Evolutionary conservation across 306 rosid genomes (phyloP).

Genomic region (Sesbania bispinosa): DNA sequence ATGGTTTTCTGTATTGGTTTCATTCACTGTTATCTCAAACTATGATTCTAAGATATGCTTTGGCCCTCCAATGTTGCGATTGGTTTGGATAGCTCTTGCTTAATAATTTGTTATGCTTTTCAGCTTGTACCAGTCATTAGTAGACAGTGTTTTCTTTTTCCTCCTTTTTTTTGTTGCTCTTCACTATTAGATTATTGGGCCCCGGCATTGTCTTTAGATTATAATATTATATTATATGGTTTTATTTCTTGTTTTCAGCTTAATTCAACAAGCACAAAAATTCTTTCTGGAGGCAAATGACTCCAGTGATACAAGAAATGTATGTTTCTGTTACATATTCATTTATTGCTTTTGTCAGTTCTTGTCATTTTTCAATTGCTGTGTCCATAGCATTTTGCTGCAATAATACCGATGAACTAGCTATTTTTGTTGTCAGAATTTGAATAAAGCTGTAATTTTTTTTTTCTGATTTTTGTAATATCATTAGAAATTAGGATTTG

Average conservation of each 20-base stretch:
- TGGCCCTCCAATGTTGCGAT: not conserved
- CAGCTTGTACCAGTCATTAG: not conserved
- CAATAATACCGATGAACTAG: constrained; percentile 3
- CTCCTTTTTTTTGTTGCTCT: not conserved
- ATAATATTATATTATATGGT: constrained; percentile 21
- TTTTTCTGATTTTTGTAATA: not conserved
- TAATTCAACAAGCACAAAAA: constrained; percentile 87
- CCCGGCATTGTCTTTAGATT: constrained; percentile 17
- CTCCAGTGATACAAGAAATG: constrained; percentile 76
- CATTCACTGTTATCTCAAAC: not conserved
- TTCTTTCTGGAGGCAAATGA: constrained; percentile 71
- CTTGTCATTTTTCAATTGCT: constrained; percentile 12
- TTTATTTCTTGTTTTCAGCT: constrained; percentile 56
- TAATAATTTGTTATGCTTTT: not conserved
- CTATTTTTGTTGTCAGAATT: constrained; percentile 14
- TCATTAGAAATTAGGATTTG: not conserved
- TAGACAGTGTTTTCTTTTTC: not conserved
- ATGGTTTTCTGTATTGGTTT: not conserved
- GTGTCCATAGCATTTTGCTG: constrained; percentile 1
- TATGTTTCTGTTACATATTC: constrained; percentile 50
- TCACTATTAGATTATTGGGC: constrained; percentile 16
- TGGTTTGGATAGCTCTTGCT: constrained; percentile 9
- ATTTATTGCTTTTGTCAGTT: constrained; percentile 1
- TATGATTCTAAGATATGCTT: not conserved
- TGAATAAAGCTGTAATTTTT: constrained; percentile 13